These are phyloP conservation scores for Suillus americanus DNA, from an alignment of 768 basidiomycete species.

Conservation along the genomic window DNA sequence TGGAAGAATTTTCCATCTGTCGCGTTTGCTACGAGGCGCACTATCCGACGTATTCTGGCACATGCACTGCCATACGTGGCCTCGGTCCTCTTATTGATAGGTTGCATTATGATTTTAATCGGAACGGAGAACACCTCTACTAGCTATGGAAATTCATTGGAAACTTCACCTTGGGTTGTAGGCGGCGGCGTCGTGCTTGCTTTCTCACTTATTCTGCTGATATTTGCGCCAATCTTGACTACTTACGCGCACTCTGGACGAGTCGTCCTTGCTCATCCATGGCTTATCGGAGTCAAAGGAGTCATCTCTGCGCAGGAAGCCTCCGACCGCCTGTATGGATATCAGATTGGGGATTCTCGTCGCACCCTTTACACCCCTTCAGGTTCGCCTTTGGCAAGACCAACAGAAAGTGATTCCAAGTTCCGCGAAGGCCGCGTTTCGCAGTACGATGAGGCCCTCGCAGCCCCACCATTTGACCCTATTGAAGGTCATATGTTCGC, in stretches of 20 bases:
- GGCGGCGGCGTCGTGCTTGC: not conserved
- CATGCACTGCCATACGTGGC: no score
- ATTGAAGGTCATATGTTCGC: constrained; percentile 15
- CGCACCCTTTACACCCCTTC: constrained; percentile 17
- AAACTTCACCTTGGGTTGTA: no score
- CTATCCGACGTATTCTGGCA: no score
- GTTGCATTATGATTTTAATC: no score
- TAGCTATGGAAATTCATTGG: no score
- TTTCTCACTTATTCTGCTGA: constrained; percentile 11
- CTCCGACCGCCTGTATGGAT: constrained; percentile 16
- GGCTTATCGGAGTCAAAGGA: constrained; percentile 24
- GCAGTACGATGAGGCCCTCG: constrained; percentile 8
- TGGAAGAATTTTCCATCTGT: no score
- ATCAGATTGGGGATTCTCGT: not conserved
- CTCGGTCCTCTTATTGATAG: no score
- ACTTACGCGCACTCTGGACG: constrained; percentile 19
- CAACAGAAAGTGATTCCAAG: not conserved
- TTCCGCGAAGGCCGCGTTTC: constrained; percentile 18
- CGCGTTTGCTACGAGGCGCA: no score
- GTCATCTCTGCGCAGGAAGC: constrained; percentile 23
- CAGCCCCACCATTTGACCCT: not conserved
- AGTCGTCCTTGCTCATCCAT: constrained; percentile 17
- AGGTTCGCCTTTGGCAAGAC: constrained; percentile 13
- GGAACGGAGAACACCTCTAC: no score
- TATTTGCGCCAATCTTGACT: constrained; percentile 10